phyloP scores from a whole-genome alignment of 106 monocot genomes.

The Acorus calamus region DNA sequence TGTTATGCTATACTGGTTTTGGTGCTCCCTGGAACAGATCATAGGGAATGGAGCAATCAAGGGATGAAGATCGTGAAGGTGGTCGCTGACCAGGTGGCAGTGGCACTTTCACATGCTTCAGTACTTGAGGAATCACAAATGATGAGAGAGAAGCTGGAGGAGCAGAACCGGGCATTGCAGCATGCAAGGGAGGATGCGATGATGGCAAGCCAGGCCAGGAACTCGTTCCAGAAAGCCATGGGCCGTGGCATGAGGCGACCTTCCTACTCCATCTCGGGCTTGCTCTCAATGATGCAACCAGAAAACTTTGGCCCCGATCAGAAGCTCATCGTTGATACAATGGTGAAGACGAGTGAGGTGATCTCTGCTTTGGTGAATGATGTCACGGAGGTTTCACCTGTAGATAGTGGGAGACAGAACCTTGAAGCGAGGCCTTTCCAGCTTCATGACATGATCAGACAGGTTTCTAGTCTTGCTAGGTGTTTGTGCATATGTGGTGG shows the following conservation, averaged over 20 bases:
- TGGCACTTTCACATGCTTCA: slow-evolving; percentile 30
- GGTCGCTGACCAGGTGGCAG: slow-evolving; percentile 33
- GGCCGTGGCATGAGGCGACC: slow-evolving; percentile 25
- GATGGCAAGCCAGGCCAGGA: slow-evolving; percentile 22
- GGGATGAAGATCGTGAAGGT: slow-evolving; percentile 18
- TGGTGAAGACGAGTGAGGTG: slow-evolving; percentile 17
- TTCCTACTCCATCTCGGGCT: slow-evolving; percentile 2
- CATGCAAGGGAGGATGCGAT: slow-evolving; percentile 11
- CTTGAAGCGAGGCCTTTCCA: slow-evolving; percentile 20
- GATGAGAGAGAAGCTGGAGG: not conserved
- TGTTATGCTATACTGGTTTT: slow-evolving; percentile 26
- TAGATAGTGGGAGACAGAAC: slow-evolving; percentile 12
- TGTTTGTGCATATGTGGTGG: slow-evolving; percentile 6
- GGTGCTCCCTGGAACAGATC: slow-evolving; percentile 14
- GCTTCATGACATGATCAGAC: not conserved
- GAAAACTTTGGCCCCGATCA: slow-evolving; percentile 15
- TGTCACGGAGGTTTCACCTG: not conserved
- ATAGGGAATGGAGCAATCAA: slow-evolving; percentile 1
- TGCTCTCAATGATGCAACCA: slow-evolving; percentile 23
- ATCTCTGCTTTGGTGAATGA: slow-evolving; percentile 20
- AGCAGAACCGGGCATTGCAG: slow-evolving; percentile 21
- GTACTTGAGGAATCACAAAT: slow-evolving; percentile 29
- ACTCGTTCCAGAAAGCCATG: slow-evolving; percentile 22
- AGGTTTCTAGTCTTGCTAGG: not conserved
- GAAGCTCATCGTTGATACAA: slow-evolving; percentile 16